These are phyloP conservation scores for Raphanus raphanistrum DNA, from an alignment of 345 rosid species.

Conservation along the genomic window DNA sequence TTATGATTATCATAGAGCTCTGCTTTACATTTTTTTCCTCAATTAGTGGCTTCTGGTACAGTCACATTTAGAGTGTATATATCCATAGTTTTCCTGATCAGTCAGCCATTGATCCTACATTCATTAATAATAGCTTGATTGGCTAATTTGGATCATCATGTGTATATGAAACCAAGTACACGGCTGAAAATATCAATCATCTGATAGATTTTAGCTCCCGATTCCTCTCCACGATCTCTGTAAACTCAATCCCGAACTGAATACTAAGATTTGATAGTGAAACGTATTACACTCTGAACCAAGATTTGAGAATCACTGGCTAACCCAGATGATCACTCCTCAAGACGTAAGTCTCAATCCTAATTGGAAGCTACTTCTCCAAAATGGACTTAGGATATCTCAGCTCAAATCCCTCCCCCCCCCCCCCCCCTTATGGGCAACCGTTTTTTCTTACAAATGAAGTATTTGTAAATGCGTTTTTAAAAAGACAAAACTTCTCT, in stretches of 20 bases:
- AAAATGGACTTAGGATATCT: too few relatives aligned
- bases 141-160: not conserved
- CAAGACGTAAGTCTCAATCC: not conserved
- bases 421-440: too few relatives aligned
- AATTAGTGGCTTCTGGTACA: not conserved
- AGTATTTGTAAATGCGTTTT: not conserved
- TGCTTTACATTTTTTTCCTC: not conserved
- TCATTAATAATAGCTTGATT: not conserved
- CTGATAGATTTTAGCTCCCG: too few relatives aligned
- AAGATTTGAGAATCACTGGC: too few relatives aligned
- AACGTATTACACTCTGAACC: too few relatives aligned
- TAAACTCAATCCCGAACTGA: too few relatives aligned
- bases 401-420: too few relatives aligned
- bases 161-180: not conserved
- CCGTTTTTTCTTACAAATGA: too few relatives aligned
- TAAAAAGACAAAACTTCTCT: not conserved
- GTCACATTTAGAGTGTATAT: not conserved
- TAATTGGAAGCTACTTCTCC: too few relatives aligned
- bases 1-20: not conserved
- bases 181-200: not conserved
- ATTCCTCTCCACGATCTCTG: too few relatives aligned
- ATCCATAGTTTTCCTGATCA: conserved; percentile 5
- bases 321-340: too few relatives aligned
- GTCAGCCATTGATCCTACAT: not conserved
- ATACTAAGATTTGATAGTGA: too few relatives aligned